Conservation (phyloP, 164 flowering plant genomes). For the Kingdonia uniflora region DNA sequence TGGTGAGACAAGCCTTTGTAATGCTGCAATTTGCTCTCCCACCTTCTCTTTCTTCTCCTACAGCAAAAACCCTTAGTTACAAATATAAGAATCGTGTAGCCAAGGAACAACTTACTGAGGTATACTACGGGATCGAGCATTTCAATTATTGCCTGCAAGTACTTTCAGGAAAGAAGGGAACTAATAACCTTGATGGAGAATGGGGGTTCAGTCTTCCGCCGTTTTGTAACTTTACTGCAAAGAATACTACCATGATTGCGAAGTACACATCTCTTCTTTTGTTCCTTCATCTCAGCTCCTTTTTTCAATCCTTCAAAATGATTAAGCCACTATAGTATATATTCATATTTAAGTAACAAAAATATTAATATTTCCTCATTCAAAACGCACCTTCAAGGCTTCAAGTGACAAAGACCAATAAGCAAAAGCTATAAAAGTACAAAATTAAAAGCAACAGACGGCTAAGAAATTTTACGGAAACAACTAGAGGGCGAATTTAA, state of each 20-base stretch:
- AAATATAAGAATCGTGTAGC: not conserved
- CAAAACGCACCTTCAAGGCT: not conserved
- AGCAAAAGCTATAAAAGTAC: not conserved
- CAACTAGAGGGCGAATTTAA: not conserved
- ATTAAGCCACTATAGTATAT: not conserved
- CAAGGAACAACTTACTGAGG: not conserved
- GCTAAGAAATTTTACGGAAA: not conserved
- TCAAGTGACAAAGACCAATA: not conserved
- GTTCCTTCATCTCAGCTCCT: slow-evolving; percentile 38
- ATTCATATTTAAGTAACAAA: not conserved
- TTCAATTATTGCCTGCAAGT: not conserved
- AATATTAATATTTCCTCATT: not conserved
- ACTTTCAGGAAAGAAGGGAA: not conserved
- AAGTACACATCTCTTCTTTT: slow-evolving; percentile 36
- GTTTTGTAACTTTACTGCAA: slow-evolving; percentile 36
- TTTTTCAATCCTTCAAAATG: slow-evolving; percentile 12
- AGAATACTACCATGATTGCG: slow-evolving; percentile 29
- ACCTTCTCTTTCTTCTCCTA: slow-evolving; percentile 84
- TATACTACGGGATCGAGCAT: not conserved
- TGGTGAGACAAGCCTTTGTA: slow-evolving; percentile 91
- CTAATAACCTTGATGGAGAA: slow-evolving; percentile 41
- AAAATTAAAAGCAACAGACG: not conserved
- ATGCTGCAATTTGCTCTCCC: slow-evolving; percentile 55
- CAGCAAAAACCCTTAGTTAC: not conserved
- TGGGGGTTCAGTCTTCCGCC: slow-evolving; percentile 40